Evolutionary conservation across 768 basidiomycete species (phyloP).

Genomic region (Tulasnella sp.): DNA sequence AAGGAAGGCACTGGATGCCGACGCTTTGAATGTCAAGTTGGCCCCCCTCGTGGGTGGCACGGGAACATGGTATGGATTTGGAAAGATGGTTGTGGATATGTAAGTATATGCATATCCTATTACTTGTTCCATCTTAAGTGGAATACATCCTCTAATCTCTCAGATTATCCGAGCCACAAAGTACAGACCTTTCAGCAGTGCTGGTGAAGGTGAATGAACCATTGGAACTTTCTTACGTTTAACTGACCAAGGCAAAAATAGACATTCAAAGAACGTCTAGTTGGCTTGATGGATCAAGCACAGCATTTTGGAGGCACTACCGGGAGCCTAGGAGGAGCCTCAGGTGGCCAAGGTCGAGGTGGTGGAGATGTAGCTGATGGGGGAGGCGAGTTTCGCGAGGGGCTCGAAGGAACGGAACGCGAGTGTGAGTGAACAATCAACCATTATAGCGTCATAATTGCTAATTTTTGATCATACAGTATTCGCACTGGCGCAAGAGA

Average conservation of each 20-base stretch:
- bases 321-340: conserved; percentile 38
- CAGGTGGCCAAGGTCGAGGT: too few species aligned
- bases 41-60: conserved; percentile 75
- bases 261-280: conserved; percentile 65
- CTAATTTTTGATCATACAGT: conserved; percentile 37
- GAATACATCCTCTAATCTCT: not conserved
- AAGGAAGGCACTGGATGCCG: conserved; percentile 76
- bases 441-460: not conserved
- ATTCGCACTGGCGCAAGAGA: conserved; percentile 75
- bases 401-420: conserved; percentile 83
- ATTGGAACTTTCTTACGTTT: not conserved
- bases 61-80: conserved; percentile 87
- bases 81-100: conserved; percentile 76
- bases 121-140: not conserved
- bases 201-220: conserved; percentile 44
- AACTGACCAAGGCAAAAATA: conserved; percentile 23
- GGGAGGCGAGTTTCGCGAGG: conserved; percentile 73
- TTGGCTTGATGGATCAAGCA: conserved; percentile 75
- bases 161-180: conserved; percentile 67
- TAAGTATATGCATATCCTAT: conserved; percentile 27
- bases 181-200: conserved; percentile 54
- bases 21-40: conserved; percentile 71
- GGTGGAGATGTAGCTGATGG: conserved; percentile 39
- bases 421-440: conserved; percentile 48
- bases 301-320: conserved; percentile 60